phyloP scores from a whole-genome alignment of 768 basidiomycete genomes.

The Pleurotus tuber-regium region DNA sequence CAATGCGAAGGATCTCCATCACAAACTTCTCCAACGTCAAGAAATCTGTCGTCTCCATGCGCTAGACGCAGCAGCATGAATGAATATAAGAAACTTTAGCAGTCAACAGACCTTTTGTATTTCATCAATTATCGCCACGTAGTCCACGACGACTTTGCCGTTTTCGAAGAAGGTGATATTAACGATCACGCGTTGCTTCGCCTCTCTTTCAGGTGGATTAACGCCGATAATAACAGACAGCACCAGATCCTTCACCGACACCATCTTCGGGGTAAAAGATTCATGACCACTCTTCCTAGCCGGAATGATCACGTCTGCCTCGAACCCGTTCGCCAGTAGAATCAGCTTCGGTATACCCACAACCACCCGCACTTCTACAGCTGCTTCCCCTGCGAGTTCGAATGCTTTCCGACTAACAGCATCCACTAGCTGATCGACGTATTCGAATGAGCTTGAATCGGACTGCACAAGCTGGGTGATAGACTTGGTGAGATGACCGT shows the following conservation, averaged over 20 bases:
- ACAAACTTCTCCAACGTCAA: slow-evolving; percentile 63
- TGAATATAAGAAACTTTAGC: not conserved
- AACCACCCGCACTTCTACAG: slow-evolving; percentile 38
- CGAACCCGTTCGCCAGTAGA: slow-evolving; percentile 45
- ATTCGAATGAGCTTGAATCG: slow-evolving; percentile 21
- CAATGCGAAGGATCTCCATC: slow-evolving; percentile 39
- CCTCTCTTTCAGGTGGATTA: slow-evolving; percentile 63
- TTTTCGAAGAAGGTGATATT: slow-evolving; percentile 46
- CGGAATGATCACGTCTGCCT: slow-evolving; percentile 33
- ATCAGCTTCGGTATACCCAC: slow-evolving; percentile 46
- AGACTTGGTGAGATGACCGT: slow-evolving; percentile 57
- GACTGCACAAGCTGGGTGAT: slow-evolving; percentile 30
- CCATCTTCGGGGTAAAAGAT: too few relatives aligned
- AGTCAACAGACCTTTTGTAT: slow-evolving; percentile 29
- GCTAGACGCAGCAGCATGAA: slow-evolving; percentile 9
- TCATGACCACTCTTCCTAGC: too few relatives aligned
- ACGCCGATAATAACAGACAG: slow-evolving; percentile 66
- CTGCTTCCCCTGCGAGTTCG: slow-evolving; percentile 32
- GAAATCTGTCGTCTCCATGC: slow-evolving; percentile 52
- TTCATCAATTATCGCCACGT: slow-evolving; percentile 31
- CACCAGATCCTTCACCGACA: slow-evolving; percentile 43
- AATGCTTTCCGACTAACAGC: slow-evolving; percentile 37
- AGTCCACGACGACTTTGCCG: slow-evolving; percentile 30
- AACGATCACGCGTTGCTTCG: slow-evolving; percentile 60
- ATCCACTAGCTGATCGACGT: slow-evolving; percentile 29